Percentiles rank a stretch among this genome's conserved stretches.
These are phyloP conservation scores for Populus deltoides DNA, from an alignment of 345 rosid species.

Conservation along the genomic window DNA sequence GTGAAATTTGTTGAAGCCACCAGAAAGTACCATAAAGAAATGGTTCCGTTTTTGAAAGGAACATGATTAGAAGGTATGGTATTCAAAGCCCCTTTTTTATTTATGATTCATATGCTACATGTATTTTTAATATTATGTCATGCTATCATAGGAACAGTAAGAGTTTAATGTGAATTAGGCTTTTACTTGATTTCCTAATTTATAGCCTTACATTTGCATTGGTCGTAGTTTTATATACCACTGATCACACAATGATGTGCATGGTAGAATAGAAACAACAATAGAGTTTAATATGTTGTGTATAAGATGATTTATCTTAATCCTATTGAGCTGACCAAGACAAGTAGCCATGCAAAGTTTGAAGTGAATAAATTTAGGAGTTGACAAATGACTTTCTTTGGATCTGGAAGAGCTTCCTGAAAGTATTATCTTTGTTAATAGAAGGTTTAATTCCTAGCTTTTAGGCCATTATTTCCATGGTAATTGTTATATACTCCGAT, in stretches of 20 bases:
- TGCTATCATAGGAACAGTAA: neutral
- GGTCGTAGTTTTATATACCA: neutral
- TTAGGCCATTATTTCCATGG: neutral
- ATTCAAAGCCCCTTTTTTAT: neutral
- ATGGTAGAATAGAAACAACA: neutral
- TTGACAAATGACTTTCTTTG: neutral
- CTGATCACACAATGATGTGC: neutral
- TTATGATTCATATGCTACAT: neutral
- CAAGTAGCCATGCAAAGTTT: neutral
- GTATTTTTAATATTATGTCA: neutral
- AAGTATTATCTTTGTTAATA: neutral
- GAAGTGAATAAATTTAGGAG: neutral
- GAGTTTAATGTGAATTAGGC: neutral
- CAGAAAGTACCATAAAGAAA: slow-evolving; percentile 38
- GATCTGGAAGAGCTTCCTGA: neutral
- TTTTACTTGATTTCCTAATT: neutral
- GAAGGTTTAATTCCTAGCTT: neutral
- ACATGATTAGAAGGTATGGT: slow-evolving; percentile 24
- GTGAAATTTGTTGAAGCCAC: slow-evolving; percentile 53
- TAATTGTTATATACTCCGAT: neutral
- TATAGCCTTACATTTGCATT: neutral
- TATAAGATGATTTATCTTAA: neutral
- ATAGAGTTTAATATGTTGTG: neutral
- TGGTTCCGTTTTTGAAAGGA: slow-evolving; percentile 46
- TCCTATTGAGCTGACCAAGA: neutral